Evolutionary conservation across 139 green algal genomes (phyloP).

Genomic region (Pleodorina starrii): DNA sequence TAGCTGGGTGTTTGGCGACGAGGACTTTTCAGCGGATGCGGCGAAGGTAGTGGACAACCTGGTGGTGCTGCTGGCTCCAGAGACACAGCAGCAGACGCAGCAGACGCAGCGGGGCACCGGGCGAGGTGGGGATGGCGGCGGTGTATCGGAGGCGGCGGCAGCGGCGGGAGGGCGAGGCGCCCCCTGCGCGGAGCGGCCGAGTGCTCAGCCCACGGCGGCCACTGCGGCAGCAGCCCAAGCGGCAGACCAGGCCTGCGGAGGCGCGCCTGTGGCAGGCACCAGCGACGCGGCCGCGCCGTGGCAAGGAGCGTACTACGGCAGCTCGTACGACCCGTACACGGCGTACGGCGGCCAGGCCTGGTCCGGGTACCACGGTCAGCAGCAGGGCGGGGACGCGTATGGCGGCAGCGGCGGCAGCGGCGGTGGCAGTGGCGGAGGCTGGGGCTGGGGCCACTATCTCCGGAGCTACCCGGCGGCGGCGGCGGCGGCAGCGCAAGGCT

Average conservation of each 20-base stretch:
- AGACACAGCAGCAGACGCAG: background rate
- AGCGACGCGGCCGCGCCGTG: background rate
- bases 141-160: background rate
- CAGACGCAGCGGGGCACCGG: background rate
- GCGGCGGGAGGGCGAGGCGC: background rate
- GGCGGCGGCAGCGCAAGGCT: background rate
- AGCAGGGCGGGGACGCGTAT: background rate
- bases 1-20: slow-evolving; percentile 34
- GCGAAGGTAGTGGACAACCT: slow-evolving; percentile 15
- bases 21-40: slow-evolving; percentile 26
- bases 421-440: background rate
- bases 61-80: slow-evolving; percentile 29
- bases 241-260: background rate
- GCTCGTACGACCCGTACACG: background rate
- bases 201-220: no score
- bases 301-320: background rate
- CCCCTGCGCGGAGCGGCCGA: no score
- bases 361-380: background rate
- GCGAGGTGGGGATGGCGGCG: background rate
- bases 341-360: background rate
- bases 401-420: background rate
- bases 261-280: background rate
- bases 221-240: background rate
- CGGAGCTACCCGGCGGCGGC: background rate
- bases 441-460: background rate